Percentiles rank a stretch among this genome's conserved stretches.
phyloP scores from a whole-genome alignment of 2,329 filamentous ascomycete species.

The Xylariaceae sp. region DNA sequence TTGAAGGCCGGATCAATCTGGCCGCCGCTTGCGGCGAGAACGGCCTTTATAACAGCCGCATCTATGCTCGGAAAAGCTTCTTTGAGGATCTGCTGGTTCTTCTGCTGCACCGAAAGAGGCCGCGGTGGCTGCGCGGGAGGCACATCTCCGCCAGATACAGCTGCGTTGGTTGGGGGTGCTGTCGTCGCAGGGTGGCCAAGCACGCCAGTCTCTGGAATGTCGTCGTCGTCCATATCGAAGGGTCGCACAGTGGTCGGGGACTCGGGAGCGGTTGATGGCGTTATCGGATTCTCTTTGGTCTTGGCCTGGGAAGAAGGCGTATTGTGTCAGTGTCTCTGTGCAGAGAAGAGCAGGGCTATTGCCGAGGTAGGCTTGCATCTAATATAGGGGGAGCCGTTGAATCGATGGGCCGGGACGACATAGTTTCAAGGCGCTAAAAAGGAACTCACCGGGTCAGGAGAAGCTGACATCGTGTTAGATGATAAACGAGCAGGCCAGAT shows the following conservation, averaged over 20 bases:
- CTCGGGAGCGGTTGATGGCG: constrained; percentile 44
- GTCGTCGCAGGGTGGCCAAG: constrained; percentile 38
- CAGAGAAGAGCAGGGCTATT: neutral
- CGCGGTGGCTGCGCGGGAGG: constrained; percentile 76
- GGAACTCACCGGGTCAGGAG: constrained; percentile 31
- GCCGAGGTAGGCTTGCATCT: neutral
- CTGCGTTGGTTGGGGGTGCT: constrained; percentile 21
- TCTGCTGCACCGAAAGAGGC: constrained; percentile 72
- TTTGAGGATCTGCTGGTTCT: constrained; percentile 81
- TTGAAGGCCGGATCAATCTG: constrained; percentile 93
- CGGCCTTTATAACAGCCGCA: constrained; percentile 72
- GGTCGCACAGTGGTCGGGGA: constrained; percentile 61
- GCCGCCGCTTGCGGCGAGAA: constrained; percentile 78
- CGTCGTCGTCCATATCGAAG: constrained; percentile 65
- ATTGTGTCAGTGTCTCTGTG: constrained; percentile 13
- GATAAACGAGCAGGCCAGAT: constrained; percentile 1
- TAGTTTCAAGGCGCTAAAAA: constrained; percentile 16
- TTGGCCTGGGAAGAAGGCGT: constrained; percentile 23
- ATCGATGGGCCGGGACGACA: constrained; percentile 13
- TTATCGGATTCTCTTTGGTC: constrained; percentile 39
- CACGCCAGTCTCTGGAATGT: constrained; percentile 55
- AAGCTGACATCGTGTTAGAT: constrained; percentile 29
- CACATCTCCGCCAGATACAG: constrained; percentile 35
- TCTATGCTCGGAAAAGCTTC: constrained; percentile 92
- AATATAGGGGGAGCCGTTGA: neutral